Evolutionary conservation across 257 asterid genomes (phyloP).

Genomic region (Solanum pennellii): DNA sequence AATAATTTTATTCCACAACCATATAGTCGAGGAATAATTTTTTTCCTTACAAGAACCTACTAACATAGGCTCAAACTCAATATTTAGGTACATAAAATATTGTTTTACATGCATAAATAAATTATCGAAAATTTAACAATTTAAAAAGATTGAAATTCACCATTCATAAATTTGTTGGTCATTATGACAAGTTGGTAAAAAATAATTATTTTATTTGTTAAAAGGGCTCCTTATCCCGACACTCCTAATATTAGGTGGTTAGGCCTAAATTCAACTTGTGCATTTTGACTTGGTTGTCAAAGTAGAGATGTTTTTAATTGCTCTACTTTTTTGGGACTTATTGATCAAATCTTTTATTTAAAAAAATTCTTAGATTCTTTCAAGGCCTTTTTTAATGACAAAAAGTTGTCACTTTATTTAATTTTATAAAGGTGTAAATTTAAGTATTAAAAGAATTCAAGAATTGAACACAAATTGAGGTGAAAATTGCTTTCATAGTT

Average conservation of each 20-base stretch:
- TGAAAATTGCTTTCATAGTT: background rate
- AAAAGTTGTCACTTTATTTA: background rate
- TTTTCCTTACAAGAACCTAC: background rate
- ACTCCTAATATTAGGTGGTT: background rate
- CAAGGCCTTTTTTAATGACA: background rate
- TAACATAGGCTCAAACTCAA: background rate
- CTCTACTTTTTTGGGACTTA: background rate
- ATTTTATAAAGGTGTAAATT: background rate
- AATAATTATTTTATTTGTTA: background rate
- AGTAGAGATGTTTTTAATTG: background rate
- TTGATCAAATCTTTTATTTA: background rate
- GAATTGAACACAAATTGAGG: background rate
- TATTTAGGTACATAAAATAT: background rate
- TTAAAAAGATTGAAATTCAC: background rate
- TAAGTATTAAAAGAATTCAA: background rate
- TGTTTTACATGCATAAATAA: background rate
- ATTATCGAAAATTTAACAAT: background rate
- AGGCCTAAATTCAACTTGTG: background rate
- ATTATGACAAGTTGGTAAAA: background rate
- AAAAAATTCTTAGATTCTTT: background rate
- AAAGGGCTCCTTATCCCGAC: background rate
- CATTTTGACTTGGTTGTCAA: background rate
- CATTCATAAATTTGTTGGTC: background rate
- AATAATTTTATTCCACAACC: background rate
- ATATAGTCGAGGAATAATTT: background rate